Base-by-base conservation (phyloP, 78 protist species). In the Blattamonas nauphoetae region DNA sequence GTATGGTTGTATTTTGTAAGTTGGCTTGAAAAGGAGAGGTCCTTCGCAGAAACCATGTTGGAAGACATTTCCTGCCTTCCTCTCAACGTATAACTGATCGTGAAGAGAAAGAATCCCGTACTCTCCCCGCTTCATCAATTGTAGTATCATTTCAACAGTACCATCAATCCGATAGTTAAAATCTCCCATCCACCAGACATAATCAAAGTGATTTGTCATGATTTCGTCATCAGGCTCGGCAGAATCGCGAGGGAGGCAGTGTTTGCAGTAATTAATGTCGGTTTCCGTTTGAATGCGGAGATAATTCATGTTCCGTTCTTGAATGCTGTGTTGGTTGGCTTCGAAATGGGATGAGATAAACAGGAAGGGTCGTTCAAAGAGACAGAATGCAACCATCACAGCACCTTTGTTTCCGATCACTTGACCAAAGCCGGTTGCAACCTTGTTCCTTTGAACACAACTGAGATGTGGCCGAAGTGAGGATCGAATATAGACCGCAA, bases 21-120 rank as follows among this genome's bases (percentile, higher is more conserved):
- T 79, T 5, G 83, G 83, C 83, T 6, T 5, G 41, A 79, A 79
- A 6, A 79, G 83, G 42, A 79, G 83, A 4, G 83, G 83, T 5
- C 45, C 83, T 11, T 79, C 83, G 33, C 5, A 6, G 41, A 79
- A 79, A 6, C 83, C 83, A 5, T 79, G 45, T 21, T 79, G 33
- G 6, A 79, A 79, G 45, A 79, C 83, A 21, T 6, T 21, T 11
- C 83, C 83, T 79, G 4, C 6, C 43, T 11, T 6, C 4, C 83
- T 4, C 83, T 79, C 83, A 21, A 36, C 21, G 33, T 4, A 32
- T 5, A 79, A 21, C 41, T 79, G 83, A 11, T 79, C 83, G 83
- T 79, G 4, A 36, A 4, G 29, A 4, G 6, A 6, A 6, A 79
- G 6, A 4, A 79, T 11, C 33, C 6, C 43, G 83, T 6, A 21